Percentiles rank a stretch among this genome's conserved stretches.
Evolutionary conservation across 225 moss, liverwort and hornwort species (phyloP).

Genomic region (Ulota crispa): DNA sequence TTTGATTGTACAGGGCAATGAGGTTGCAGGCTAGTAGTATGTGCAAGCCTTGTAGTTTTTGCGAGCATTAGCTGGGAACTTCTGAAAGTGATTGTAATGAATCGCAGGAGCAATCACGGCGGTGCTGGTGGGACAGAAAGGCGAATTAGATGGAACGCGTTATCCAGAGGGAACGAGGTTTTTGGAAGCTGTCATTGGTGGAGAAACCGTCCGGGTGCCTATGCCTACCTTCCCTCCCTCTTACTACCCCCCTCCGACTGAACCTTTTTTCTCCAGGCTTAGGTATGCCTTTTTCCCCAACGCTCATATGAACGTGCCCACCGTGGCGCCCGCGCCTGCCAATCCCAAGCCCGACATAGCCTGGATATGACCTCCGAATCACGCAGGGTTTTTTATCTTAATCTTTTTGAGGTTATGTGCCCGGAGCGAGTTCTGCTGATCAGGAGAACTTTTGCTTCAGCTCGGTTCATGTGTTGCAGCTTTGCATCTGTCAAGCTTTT

Average conservation of each 20-base stretch:
- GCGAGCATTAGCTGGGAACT: conserved; percentile 29
- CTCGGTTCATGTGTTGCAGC: conserved; percentile 22
- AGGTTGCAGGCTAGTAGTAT: neutral
- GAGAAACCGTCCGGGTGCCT: conserved; percentile 52
- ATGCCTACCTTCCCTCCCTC: conserved; percentile 47
- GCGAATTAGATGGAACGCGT: conserved; percentile 23
- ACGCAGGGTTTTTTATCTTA: neutral
- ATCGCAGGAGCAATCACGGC: conserved; percentile 51
- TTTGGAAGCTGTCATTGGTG: conserved; percentile 43
- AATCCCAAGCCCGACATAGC: conserved; percentile 37
- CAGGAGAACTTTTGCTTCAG: conserved; percentile 6
- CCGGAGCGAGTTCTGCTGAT: neutral
- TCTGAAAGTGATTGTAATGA: conserved; percentile 30
- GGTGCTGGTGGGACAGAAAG: conserved; percentile 51
- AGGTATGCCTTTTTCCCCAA: conserved; percentile 82
- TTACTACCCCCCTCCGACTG: conserved; percentile 49
- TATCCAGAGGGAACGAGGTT: conserved; percentile 42
- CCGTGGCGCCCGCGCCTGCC: conserved; percentile 12
- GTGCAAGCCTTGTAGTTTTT: neutral
- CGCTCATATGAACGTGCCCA: conserved; percentile 26
- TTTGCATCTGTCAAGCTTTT: neutral
- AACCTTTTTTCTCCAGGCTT: conserved; percentile 66
- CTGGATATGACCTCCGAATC: conserved; percentile 28
- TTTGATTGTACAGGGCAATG: neutral
- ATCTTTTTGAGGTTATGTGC: neutral